A percentile compares a stretch with the other conserved stretches of the same genome.
Conservation (phyloP, 345 rosid genomes). For the Heritiera fomes region DNA sequence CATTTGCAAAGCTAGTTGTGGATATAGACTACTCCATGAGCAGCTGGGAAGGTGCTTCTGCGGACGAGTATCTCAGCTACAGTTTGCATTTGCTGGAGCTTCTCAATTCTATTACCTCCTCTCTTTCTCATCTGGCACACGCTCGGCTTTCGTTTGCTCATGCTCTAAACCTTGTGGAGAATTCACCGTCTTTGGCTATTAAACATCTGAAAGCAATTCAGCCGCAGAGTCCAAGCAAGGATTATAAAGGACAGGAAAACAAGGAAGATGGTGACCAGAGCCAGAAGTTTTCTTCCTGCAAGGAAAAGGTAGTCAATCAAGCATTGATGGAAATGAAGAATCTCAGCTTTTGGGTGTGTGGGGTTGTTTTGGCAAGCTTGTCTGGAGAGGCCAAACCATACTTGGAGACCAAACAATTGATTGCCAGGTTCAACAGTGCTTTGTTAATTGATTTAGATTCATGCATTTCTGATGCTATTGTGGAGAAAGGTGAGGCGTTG, state of each 20-base stretch:
- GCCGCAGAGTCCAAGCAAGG: conserved; percentile 26
- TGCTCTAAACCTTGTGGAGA: conserved; percentile 43
- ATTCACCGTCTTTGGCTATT: conserved; percentile 37
- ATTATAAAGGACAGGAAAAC: neutral
- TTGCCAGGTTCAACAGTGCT: conserved; percentile 24
- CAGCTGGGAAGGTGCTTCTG: conserved; percentile 41
- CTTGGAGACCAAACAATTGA: conserved; percentile 37
- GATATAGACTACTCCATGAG: conserved; percentile 47
- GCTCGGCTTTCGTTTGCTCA: conserved; percentile 43
- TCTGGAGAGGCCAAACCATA: conserved; percentile 43
- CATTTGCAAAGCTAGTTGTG: conserved; percentile 51
- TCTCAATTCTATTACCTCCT: conserved; percentile 44
- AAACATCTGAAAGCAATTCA: conserved; percentile 38
- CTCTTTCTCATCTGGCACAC: conserved; percentile 46
- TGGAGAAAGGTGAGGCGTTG: conserved; percentile 34
- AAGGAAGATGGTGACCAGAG: conserved; percentile 25
- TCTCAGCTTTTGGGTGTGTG: conserved; percentile 46
- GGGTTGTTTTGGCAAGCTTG: conserved; percentile 42
- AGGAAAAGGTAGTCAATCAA: conserved; percentile 38
- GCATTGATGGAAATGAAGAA: conserved; percentile 50
- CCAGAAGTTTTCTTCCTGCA: conserved; percentile 25
- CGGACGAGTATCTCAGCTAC: conserved; percentile 49
- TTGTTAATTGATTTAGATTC: conserved; percentile 35
- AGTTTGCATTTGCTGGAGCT: conserved; percentile 47
- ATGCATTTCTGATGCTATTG: conserved; percentile 19